A percentile compares a stretch with the other conserved stretches of the same genome.
phyloP scores from a whole-genome alignment of 1,284 basidiomycete genomes.

The Prillingera fragicola region DNA sequence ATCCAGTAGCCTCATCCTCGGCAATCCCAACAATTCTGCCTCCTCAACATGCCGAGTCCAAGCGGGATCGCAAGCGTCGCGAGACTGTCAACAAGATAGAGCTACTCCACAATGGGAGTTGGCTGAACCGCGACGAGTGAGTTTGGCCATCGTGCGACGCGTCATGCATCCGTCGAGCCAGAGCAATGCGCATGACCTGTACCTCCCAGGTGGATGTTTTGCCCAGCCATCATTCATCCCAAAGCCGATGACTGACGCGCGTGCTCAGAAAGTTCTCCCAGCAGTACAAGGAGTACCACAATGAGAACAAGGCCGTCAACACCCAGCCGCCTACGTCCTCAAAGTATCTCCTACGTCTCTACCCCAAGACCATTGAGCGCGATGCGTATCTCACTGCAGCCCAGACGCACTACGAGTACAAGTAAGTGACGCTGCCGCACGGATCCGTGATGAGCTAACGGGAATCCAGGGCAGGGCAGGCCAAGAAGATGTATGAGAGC shows the following conservation, averaged over 20 bases:
- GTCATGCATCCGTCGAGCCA: background rate
- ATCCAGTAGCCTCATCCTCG: conserved; percentile 10
- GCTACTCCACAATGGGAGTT: conserved; percentile 49
- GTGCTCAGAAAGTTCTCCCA: conserved; percentile 43
- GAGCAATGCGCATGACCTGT: background rate
- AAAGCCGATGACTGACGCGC: background rate
- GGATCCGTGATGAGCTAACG: background rate
- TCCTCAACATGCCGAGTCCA: conserved; percentile 42
- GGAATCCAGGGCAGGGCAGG: conserved; percentile 28
- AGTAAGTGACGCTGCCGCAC: conserved; percentile 38
- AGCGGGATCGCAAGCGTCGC: conserved; percentile 51
- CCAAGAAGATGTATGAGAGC: conserved; percentile 48
- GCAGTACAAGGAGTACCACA: conserved; percentile 45
- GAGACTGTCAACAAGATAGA: conserved; percentile 53
- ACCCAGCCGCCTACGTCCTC: conserved; percentile 48
- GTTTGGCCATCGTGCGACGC: conserved; percentile 14
- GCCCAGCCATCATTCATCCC: no score
- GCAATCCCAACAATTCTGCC: conserved; percentile 34
- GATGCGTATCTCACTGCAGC: conserved; percentile 49
- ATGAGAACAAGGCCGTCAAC: conserved; percentile 43
- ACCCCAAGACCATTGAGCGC: conserved; percentile 50
- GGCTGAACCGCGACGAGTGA: conserved; percentile 50
- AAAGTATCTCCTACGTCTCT: conserved; percentile 50
- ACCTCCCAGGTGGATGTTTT: background rate
- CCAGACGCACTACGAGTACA: conserved; percentile 50